Conservation (phyloP, 371 early-diverging fungal genomes). For the Massospora cicadina region DNA sequence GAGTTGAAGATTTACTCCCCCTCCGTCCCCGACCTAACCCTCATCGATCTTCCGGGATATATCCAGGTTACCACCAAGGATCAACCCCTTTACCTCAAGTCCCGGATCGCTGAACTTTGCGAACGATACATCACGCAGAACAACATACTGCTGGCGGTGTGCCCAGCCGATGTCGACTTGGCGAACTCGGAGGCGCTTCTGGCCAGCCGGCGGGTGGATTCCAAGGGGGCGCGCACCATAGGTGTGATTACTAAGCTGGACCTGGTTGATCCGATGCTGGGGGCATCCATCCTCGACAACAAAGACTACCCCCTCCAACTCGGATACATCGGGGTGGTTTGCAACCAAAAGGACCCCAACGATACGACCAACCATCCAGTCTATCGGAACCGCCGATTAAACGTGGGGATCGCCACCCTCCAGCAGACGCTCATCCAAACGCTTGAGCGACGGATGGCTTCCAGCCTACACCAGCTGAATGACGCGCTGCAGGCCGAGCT, state of each 20-base stretch:
- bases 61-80: slow-evolving; percentile 88
- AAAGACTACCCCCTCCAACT: slow-evolving; percentile 81
- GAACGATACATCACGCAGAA: slow-evolving; percentile 81
- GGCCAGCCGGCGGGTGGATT: slow-evolving; percentile 85
- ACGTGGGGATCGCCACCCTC: slow-evolving; percentile 69
- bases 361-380: slow-evolving; percentile 38
- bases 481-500: slow-evolving; percentile 81
- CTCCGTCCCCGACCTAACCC: slow-evolving; percentile 86
- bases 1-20: slow-evolving; percentile 85
- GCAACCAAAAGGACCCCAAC: slow-evolving; percentile 37
- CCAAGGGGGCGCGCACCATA: slow-evolving; percentile 83
- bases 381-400: slow-evolving; percentile 41
- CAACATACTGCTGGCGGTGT: slow-evolving; percentile 95
- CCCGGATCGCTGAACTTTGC: slow-evolving; percentile 84
- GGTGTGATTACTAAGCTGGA: slow-evolving; percentile 99
- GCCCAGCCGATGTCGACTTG: slow-evolving; percentile 95
- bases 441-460: slow-evolving; percentile 81
- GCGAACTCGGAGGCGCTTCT: slow-evolving; percentile 96
- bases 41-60: slow-evolving; percentile 98
- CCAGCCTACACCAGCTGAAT: slow-evolving; percentile 55
- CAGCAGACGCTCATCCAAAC: slow-evolving; percentile 68
- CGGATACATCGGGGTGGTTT: slow-evolving; percentile 97
- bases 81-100: slow-evolving; percentile 85
- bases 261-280: slow-evolving; percentile 71
- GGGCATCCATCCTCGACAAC: slow-evolving; percentile 70